Conservation (phyloP, 2,329 filamentous ascomycete genomes). For the Laburnicola sp. region DNA sequence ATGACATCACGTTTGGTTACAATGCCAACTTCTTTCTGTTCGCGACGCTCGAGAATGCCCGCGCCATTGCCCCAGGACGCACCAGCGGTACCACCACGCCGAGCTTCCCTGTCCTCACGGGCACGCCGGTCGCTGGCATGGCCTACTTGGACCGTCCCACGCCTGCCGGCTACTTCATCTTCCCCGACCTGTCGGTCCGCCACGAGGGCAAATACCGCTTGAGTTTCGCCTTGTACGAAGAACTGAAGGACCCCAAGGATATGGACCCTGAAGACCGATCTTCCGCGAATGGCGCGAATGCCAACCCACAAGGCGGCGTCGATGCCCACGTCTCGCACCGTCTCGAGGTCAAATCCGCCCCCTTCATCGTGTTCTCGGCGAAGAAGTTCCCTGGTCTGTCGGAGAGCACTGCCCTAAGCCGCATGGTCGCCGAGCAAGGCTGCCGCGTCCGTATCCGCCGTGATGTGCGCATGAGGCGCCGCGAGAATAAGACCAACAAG, state of each 20-base stretch:
- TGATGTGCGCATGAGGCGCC: constrained; percentile 88
- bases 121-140: constrained; percentile 92
- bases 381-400: constrained; percentile 97
- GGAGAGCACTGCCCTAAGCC: constrained; percentile 85
- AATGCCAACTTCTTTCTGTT: constrained; percentile 98
- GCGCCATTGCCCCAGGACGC: constrained; percentile 79
- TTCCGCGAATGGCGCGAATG: constrained; percentile 43
- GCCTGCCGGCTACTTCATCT: constrained; percentile 89
- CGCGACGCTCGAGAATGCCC: constrained; percentile 81
- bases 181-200: constrained; percentile 92
- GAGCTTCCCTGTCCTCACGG: constrained; percentile 82
- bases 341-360: constrained; percentile 83
- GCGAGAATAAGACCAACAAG: constrained; percentile 69
- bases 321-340: constrained; percentile 73
- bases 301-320: constrained; percentile 33
- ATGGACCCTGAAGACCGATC: constrained; percentile 61
- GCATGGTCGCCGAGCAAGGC: constrained; percentile 92
- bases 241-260: constrained; percentile 83
- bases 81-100: constrained; percentile 65
- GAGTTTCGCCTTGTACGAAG: constrained; percentile 90
- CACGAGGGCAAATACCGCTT: constrained; percentile 94
- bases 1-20: constrained; percentile 79
- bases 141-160: constrained; percentile 88
- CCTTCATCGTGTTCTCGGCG: constrained; percentile 89
- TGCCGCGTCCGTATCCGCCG: constrained; percentile 94